Conservation (phyloP, 768 basidiomycete species). For the Collybia nuda region DNA sequence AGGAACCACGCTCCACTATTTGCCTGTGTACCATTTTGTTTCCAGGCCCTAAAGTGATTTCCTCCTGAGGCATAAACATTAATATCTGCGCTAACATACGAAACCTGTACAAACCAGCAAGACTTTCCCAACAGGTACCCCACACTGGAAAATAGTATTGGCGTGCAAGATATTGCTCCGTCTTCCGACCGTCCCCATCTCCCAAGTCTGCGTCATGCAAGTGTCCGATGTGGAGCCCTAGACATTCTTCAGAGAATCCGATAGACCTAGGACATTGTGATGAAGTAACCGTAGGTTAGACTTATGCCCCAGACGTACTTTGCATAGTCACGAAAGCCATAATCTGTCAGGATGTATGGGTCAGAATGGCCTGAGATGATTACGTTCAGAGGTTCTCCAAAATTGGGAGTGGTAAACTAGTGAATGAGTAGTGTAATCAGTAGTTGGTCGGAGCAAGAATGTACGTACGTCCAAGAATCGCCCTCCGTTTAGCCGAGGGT, state of each 20-base stretch:
- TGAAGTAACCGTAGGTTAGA: neutral
- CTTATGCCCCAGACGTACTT: slow-evolving; percentile 41
- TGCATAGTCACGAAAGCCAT: slow-evolving; percentile 67
- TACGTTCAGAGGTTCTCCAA: slow-evolving; percentile 83
- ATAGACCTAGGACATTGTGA: slow-evolving; percentile 50
- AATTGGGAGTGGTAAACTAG: slow-evolving; percentile 62
- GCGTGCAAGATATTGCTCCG: slow-evolving; percentile 70
- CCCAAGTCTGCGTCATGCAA: slow-evolving; percentile 81
- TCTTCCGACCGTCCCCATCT: slow-evolving; percentile 72
- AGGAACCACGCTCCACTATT: slow-evolving; percentile 85
- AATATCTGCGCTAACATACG: neutral
- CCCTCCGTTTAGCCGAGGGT: slow-evolving; percentile 75
- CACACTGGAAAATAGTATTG: slow-evolving; percentile 76
- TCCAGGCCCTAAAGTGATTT: slow-evolving; percentile 88
- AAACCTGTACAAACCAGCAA: slow-evolving; percentile 45
- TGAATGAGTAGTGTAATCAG: slow-evolving; percentile 2
- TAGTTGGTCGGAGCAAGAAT: too few species aligned
- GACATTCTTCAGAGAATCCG: slow-evolving; percentile 80
- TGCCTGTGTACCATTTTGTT: slow-evolving; percentile 76
- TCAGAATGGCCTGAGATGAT: slow-evolving; percentile 81
- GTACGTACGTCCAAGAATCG: slow-evolving; percentile 69
- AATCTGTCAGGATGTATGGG: slow-evolving; percentile 74
- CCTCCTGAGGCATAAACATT: slow-evolving; percentile 48
- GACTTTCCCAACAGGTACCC: slow-evolving; percentile 89
- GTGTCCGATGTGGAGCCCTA: slow-evolving; percentile 75